Evolutionary conservation across 345 rosid species (phyloP), one percentile per base, ranked within the genome.

Genomic region (Limnanthes douglasii): DNA sequence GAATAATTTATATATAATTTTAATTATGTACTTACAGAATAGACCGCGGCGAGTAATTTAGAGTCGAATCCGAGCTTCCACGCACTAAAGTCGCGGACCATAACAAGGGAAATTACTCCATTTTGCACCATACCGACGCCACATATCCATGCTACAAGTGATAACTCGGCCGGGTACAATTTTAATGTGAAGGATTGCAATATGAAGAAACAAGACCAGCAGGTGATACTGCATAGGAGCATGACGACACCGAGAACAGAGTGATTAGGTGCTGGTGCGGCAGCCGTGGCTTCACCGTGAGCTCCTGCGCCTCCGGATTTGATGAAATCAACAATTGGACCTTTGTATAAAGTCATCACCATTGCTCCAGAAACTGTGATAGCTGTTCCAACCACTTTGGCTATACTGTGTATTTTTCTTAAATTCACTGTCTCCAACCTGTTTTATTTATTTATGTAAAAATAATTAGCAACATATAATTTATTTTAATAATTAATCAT

Each of bases 261-360:
- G 22, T 72, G 75, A 37, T 60, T 65, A 16, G 45, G 57, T 1
- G 62, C 25, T 5, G 85, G 36, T 11, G 53, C 69, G 5, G 27
- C 15, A 45, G 59, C 15, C 47, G 37, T 35, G 20, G 44, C 34
- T 6, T 49, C 39, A 2, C 26, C 64, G 4, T 52, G 62, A 46
- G 65, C 56, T 39, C 28, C 18, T 7, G 31, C 51, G 33, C 72
- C 75, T 1, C 59, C 62, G 5, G 62, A 9, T 35, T 39, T 55
- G 1, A 69, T 10, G 20, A 88, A 54, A 23, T 76, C 50, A 11
- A 88, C 31, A 33, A 74, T 58, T 18, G 95, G 97, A 29, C 97
- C 97, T 47, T 73, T 83, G 76, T 73, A 76, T 21, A 88, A 45
- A 1, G 97, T 88, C 97, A 88, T 88, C 11, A 76, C 83, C 97